These are phyloP conservation scores for Colletotrichum nymphaeae DNA, from an alignment of 2,329 filamentous ascomycete species.

Conservation along the genomic window DNA sequence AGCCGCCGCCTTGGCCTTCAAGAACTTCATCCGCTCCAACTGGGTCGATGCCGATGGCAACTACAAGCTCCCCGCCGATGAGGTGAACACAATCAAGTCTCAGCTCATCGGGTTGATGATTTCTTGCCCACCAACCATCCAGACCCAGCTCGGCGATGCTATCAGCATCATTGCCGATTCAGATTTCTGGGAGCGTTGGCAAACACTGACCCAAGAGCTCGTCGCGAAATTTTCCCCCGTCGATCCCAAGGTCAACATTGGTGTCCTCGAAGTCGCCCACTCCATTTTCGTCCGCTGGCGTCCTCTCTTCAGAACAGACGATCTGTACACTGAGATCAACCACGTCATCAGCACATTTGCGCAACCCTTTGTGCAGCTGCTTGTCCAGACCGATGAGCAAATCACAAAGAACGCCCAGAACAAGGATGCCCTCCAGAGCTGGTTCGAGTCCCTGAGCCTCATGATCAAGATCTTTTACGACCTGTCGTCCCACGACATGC, in stretches of 20 bases:
- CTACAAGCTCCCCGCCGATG: constrained; percentile 85
- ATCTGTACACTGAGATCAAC: constrained; percentile 94
- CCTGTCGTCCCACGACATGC: constrained; percentile 96
- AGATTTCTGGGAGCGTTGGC: constrained; percentile 96
- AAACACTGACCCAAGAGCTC: constrained; percentile 93
- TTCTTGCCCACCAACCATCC: constrained; percentile 85
- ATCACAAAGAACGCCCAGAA: constrained; percentile 83
- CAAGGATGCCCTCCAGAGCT: constrained; percentile 77
- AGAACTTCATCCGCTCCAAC: constrained; percentile 96
- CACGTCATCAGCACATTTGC: constrained; percentile 92
- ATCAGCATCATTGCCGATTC: constrained; percentile 98
- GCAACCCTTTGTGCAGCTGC: constrained; percentile 82
- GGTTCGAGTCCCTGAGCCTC: constrained; percentile 88
- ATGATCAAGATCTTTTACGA: constrained; percentile 95
- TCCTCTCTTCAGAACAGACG: constrained; percentile 92
- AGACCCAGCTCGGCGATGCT: constrained; percentile 94
- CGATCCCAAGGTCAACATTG: constrained; percentile 88
- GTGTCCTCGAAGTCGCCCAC: constrained; percentile 95
- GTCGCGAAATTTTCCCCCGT: constrained; percentile 86
- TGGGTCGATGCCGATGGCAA: constrained; percentile 96
- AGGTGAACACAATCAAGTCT: constrained; percentile 91
- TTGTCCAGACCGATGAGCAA: constrained; percentile 77
- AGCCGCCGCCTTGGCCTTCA: constrained; percentile 92
- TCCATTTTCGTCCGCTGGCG: constrained; percentile 98
- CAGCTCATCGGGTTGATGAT: constrained; percentile 98